A percentile compares a stretch with the other conserved stretches of the same genome.
These are phyloP conservation scores for Trametes pubescens DNA, from an alignment of 1,284 basidiomycete species.

Conservation along the genomic window DNA sequence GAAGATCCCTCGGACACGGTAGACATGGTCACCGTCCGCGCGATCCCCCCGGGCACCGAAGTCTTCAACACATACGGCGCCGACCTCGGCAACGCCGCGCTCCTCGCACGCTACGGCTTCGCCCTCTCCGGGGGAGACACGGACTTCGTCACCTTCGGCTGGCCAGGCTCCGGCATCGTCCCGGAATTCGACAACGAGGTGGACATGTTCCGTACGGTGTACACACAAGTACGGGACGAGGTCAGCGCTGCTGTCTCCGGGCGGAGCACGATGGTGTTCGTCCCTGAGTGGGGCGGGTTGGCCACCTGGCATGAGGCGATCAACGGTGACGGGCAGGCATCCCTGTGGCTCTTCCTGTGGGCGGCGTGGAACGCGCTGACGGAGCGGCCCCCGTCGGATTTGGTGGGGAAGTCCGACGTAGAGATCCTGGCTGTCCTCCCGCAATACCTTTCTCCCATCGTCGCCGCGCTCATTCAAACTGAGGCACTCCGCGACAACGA, in stretches of 20 bases:
- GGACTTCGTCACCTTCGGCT: conserved; percentile 57
- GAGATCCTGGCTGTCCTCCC: not conserved
- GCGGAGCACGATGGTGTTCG: conserved; percentile 28
- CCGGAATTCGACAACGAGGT: not conserved
- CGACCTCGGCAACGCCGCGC: conserved; percentile 70
- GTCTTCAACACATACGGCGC: conserved; percentile 91
- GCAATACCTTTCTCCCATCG: not conserved
- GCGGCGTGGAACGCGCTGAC: conserved; percentile 34
- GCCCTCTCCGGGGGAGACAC: conserved; percentile 68
- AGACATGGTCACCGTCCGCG: conserved; percentile 70
- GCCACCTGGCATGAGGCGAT: conserved; percentile 26
- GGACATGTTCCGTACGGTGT: conserved; percentile 1
- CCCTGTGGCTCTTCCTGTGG: conserved; percentile 43
- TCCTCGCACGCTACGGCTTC: conserved; percentile 83
- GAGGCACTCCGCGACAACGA: conserved; percentile 5
- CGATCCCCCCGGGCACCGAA: conserved; percentile 63
- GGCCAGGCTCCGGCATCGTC: conserved; percentile 46
- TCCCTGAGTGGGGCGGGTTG: conserved; percentile 8
- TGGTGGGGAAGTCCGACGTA: not conserved
- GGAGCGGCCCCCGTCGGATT: conserved; percentile 6
- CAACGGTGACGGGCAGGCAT: conserved; percentile 45
- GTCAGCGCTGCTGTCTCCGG: not conserved
- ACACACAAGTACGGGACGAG: not conserved
- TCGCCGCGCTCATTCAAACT: not conserved
- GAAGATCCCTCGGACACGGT: conserved; percentile 49